These are phyloP conservation scores for Barbarea vulgaris DNA, from an alignment of 345 rosid species.

Conservation along the genomic window DNA sequence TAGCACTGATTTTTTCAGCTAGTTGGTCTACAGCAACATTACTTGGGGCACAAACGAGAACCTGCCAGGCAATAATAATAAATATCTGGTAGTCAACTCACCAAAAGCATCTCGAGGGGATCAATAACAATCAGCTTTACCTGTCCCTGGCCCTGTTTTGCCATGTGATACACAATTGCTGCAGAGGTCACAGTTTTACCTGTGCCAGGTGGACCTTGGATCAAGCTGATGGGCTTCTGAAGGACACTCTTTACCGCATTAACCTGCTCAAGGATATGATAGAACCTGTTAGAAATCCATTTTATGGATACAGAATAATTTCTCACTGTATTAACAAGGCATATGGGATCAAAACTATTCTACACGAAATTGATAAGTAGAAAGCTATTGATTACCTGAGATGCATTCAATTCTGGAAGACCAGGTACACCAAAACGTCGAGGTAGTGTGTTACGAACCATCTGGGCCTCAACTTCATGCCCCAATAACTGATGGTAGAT, in stretches of 20 bases:
- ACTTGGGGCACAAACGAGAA: constrained; percentile 98
- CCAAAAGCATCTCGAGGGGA: neutral
- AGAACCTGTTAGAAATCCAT: constrained; percentile 10
- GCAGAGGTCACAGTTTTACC: constrained; percentile 99
- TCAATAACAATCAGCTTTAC: constrained; percentile 39
- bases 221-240: constrained; percentile 96
- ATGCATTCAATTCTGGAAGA: constrained; percentile 98
- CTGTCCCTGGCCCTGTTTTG: constrained; percentile 99
- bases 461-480: constrained; percentile 97
- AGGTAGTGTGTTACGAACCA: constrained; percentile 88
- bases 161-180: constrained; percentile 99
- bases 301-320: constrained; percentile 3
- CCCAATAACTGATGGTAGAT: constrained; percentile 97
- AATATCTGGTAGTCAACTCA: constrained; percentile 4
- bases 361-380: constrained; percentile 3
- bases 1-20: constrained; percentile 99
- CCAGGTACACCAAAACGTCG: constrained; percentile 99
- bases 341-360: constrained; percentile 10
- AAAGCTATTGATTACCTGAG: constrained; percentile 63
- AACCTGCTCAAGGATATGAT: constrained; percentile 53
- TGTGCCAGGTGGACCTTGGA: constrained; percentile 99
- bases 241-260: constrained; percentile 98
- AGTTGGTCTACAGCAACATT: constrained; percentile 99
- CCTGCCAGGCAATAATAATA: constrained; percentile 48
- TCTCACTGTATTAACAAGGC: constrained; percentile 2